A percentile compares a stretch with the other conserved stretches of the same genome.
Evolutionary conservation across 2,329 filamentous ascomycete species (phyloP).

Genomic region (Pseudogymnoascus sp.): DNA sequence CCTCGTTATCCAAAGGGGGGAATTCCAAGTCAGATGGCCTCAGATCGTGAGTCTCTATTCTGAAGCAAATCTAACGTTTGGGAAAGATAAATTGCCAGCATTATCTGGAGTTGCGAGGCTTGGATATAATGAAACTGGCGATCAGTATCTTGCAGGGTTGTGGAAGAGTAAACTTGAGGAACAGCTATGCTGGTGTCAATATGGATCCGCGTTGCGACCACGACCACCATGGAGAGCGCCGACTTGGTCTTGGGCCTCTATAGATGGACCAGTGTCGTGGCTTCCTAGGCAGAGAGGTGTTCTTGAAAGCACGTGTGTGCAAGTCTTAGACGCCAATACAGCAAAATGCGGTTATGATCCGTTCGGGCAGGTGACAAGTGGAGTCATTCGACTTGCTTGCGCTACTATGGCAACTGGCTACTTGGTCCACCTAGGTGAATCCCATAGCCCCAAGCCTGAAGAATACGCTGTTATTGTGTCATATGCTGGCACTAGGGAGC

Average conservation of each 20-base stretch:
- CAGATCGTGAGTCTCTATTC: no score
- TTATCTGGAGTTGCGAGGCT: slow-evolving; percentile 15
- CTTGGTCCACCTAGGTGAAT: slow-evolving; percentile 6
- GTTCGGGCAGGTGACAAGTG: slow-evolving; percentile 14
- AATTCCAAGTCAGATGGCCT: no score
- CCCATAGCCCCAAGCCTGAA: background rate
- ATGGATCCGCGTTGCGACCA: background rate
- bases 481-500: background rate
- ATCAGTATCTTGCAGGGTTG: slow-evolving; percentile 11
- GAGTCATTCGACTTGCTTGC: slow-evolving; percentile 16
- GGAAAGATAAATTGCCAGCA: slow-evolving; percentile 14
- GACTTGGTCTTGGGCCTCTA: slow-evolving; percentile 16
- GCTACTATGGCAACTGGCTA: slow-evolving; percentile 14
- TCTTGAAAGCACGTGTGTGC: slow-evolving; percentile 10
- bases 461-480: background rate
- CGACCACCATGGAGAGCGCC: slow-evolving; percentile 15
- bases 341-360: slow-evolving; percentile 12
- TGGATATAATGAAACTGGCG: background rate
- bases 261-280: slow-evolving; percentile 14
- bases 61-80: slow-evolving; percentile 12
- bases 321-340: slow-evolving; percentile 14
- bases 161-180: slow-evolving; percentile 15
- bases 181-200: slow-evolving; percentile 13
- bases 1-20: no score
- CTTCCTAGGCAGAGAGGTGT: no score